Conservation (phyloP, 495 filamentous ascomycete genomes). For the Trichocladium antarcticum region DNA sequence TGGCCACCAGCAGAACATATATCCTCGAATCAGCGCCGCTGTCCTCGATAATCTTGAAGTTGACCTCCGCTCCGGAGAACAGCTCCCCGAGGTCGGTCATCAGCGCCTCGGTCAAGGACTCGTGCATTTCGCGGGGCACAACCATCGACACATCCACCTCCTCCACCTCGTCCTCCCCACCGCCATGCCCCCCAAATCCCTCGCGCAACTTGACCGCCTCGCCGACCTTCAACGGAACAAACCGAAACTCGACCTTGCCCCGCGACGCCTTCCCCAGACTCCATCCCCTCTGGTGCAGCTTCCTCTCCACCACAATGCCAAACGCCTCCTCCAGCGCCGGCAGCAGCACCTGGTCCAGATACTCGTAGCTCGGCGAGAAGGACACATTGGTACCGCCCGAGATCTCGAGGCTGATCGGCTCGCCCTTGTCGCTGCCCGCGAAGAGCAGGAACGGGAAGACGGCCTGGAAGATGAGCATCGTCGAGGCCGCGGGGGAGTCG, state of each 20-base stretch:
- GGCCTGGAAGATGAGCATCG: constrained; percentile 70
- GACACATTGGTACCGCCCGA: constrained; percentile 70
- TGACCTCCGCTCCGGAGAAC: constrained; percentile 38
- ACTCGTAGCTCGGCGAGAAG: constrained; percentile 64
- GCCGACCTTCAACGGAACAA: constrained; percentile 42
- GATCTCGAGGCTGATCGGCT: constrained; percentile 48
- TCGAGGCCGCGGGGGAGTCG: constrained; percentile 37
- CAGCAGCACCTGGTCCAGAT: constrained; percentile 61
- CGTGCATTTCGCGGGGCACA: constrained; percentile 37
- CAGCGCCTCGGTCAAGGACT: constrained; percentile 29
- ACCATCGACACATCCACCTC: constrained; percentile 50
- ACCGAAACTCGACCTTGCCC: constrained; percentile 48
- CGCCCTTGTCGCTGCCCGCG: constrained; percentile 31
- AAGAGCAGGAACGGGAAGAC: constrained; percentile 68
- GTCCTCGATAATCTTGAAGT: constrained; percentile 45
- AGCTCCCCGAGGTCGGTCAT: constrained; percentile 25
- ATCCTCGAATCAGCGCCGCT: constrained; percentile 49
- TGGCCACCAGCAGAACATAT: constrained; percentile 64
- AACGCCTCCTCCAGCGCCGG: constrained; percentile 57
- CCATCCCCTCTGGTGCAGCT: constrained; percentile 57
- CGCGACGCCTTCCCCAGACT: constrained; percentile 43
- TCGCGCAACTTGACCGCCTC: constrained; percentile 36
- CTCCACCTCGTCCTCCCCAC: constrained; percentile 30
- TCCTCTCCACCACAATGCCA: constrained; percentile 44
- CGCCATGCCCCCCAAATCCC: not conserved